Base-by-base conservation (phyloP, 257 asterid species). In the Dorcoceras hygrometricum region DNA sequence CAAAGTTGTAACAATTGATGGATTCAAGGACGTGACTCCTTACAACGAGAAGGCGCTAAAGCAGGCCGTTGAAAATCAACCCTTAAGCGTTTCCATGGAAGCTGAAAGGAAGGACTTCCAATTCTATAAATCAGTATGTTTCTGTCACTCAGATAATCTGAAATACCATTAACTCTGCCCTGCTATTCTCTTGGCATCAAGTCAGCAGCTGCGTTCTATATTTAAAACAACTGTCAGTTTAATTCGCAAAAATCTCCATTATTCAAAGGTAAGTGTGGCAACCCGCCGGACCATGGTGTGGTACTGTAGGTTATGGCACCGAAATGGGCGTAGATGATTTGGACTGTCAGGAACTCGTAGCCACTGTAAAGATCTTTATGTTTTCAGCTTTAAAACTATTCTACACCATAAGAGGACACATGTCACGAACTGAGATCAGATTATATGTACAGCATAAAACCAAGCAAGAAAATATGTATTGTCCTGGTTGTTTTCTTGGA, bases 221-320 rank as follows among this genome's bases (percentile, higher is more conserved):
- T 29, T 29, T 5, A 5, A 4, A 8, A n/a, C n/a, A n/a, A n/a
- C 34, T 5, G 6, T 29, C 34, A 29, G 34, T 29, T 6, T 28
- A 28, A 28, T 28, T 28, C 57, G 28, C 3, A 43, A 53, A 8
- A 62, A n/a, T 53, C 19, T 73, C 23, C 81, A 89, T 95, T 90
- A 69, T 86, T 90, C 73, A 80, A 72, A 0, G 95, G 95, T 4
- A 19, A 23, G 54, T 90, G 97, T 59, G 91, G 95, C 18, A 31
- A 66, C 8, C 48, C 56, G 39, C 72, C 87, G 69, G 95, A 90
- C 74, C 97, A 90, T n/a, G 97, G 97, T 43, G 97, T 87, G 71
- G 75, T 28, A n/a, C 48, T 23, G 94, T 90, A 10, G 97, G 97
- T 4, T 87, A 87, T 19, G 95, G 94, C 23, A 65, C 75, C 0